phyloP scores from a whole-genome alignment of 2,329 filamentous ascomycete genomes.

The Neofusicoccum umdonicola region DNA sequence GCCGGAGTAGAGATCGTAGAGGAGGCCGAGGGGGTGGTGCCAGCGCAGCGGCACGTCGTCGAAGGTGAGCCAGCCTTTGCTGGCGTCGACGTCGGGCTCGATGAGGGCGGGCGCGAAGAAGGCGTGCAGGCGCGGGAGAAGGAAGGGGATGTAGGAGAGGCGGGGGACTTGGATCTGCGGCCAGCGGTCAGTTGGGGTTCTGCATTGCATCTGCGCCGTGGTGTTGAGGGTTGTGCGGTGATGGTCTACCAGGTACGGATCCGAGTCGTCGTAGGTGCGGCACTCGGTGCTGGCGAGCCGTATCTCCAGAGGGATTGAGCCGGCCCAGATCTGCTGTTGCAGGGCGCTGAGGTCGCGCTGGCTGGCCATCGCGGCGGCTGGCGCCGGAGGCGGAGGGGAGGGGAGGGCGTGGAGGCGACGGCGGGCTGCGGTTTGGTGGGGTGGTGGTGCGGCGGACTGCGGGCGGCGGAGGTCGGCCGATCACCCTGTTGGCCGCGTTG shows the following conservation, averaged over 20 bases:
- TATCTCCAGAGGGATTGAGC: slow-evolving; percentile 60
- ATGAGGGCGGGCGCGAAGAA: slow-evolving; percentile 63
- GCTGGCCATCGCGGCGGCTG: slow-evolving; percentile 21
- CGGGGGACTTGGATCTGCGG: slow-evolving; percentile 59
- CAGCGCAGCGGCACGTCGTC: slow-evolving; percentile 68
- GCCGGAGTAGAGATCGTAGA: slow-evolving; percentile 68
- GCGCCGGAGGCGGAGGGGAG: slow-evolving; percentile 17
- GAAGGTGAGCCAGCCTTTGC: slow-evolving; percentile 64
- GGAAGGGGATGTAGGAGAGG: slow-evolving; percentile 66
- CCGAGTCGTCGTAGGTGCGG: slow-evolving; percentile 58
- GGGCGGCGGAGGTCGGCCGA: slow-evolving; percentile 2
- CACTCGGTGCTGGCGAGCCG: slow-evolving; percentile 58
- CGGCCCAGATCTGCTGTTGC: slow-evolving; percentile 57
- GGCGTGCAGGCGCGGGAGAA: slow-evolving; percentile 60
- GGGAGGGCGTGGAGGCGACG: neutral
- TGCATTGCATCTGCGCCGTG: neutral
- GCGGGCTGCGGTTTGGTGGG: neutral
- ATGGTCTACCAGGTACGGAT: slow-evolving; percentile 56
- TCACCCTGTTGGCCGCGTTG: neutral
- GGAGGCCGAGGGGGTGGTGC: slow-evolving; percentile 68
- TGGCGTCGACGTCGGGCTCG: slow-evolving; percentile 51
- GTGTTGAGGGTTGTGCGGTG: neutral
- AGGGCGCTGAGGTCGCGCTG: slow-evolving; percentile 38
- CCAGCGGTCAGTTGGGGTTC: neutral
- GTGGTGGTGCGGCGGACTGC: slow-evolving; percentile 6